These are phyloP conservation scores for Daldinia eschscholtzii DNA, from an alignment of 2,329 filamentous ascomycete genomes.

Conservation along the genomic window DNA sequence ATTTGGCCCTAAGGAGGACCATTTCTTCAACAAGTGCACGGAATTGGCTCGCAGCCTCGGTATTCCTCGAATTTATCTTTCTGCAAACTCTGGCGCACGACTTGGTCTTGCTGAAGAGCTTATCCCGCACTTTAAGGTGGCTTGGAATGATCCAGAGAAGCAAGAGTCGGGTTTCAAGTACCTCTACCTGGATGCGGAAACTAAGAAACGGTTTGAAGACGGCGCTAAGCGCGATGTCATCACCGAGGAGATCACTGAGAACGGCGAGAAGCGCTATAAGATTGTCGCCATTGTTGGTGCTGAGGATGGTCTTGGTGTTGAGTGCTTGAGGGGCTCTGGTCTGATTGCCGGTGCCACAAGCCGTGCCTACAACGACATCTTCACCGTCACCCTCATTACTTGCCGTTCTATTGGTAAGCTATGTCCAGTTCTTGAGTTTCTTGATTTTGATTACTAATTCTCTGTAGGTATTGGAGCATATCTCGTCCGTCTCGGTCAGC, in stretches of 20 bases:
- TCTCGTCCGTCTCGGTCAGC: conserved; percentile 96
- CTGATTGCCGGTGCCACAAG: conserved; percentile 98
- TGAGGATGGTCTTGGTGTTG: conserved; percentile 96
- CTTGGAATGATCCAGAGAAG: conserved; percentile 87
- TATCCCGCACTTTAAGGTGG: conserved; percentile 96
- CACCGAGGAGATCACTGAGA: conserved; percentile 86
- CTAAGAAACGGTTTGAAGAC: conserved; percentile 88
- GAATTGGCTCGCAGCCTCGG: conserved; percentile 93
- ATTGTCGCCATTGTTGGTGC: conserved; percentile 93
- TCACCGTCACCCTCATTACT: conserved; percentile 96
- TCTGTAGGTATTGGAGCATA: conserved; percentile 89
- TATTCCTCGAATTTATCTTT: conserved; percentile 96
- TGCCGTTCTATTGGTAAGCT: conserved; percentile 91
- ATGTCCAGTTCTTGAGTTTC: conserved; percentile 25
- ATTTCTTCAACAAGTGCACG: conserved; percentile 99
- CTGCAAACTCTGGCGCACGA: conserved; percentile 97
- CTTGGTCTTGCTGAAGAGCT: conserved; percentile 97
- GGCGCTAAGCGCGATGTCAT: conserved; percentile 81
- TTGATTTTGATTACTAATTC: conserved; percentile 51
- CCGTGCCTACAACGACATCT: conserved; percentile 97
- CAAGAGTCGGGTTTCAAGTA: conserved; percentile 96
- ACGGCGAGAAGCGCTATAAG: conserved; percentile 91
- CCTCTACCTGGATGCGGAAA: conserved; percentile 88
- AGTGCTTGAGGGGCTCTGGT: conserved; percentile 96
- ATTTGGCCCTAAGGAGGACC: conserved; percentile 95